Conservation (phyloP, 768 basidiomycete species). For the Tricholoma terreum region DNA sequence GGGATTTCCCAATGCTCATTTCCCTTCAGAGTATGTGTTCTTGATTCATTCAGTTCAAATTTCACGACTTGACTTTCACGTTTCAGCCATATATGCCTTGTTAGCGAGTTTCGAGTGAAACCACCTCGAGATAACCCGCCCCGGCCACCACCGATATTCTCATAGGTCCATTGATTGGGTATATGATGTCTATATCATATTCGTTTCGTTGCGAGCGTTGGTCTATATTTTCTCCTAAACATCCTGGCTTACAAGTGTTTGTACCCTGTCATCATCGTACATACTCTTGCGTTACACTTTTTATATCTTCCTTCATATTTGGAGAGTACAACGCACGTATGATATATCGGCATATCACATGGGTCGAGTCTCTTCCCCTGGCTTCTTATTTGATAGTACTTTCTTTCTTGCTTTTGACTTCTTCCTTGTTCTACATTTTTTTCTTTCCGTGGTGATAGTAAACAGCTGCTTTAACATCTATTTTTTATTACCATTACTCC, state of each 20-base stretch:
- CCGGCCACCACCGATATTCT: slow-evolving; percentile 23
- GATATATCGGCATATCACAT: background rate
- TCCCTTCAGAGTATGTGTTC: slow-evolving; percentile 88
- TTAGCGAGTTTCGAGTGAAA: slow-evolving; percentile 76
- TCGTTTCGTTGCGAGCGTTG: slow-evolving; percentile 9
- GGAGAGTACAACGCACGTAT: slow-evolving; percentile 3
- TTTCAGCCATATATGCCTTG: slow-evolving; percentile 66
- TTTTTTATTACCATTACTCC: background rate
- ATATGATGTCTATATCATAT: slow-evolving; percentile 9
- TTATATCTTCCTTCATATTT: slow-evolving; percentile 7
- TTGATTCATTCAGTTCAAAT: slow-evolving; percentile 1
- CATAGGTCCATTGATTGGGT: slow-evolving; percentile 14
- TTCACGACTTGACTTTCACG: slow-evolving; percentile 1
- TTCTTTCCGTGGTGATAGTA: background rate
- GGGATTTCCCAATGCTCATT: slow-evolving; percentile 95
- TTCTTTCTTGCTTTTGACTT: slow-evolving; percentile 16
- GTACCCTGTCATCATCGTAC: background rate
- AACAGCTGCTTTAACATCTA: background rate
- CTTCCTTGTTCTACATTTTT: slow-evolving; percentile 4
- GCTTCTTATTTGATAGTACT: slow-evolving; percentile 9
- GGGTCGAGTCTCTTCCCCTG: background rate
- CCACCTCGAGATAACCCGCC: slow-evolving; percentile 50
- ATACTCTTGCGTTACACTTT: background rate
- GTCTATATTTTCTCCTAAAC: slow-evolving; percentile 6
- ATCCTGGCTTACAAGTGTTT: background rate